phyloP scores from a whole-genome alignment of 306 rosid species.

The Medicago arabica region DNA sequence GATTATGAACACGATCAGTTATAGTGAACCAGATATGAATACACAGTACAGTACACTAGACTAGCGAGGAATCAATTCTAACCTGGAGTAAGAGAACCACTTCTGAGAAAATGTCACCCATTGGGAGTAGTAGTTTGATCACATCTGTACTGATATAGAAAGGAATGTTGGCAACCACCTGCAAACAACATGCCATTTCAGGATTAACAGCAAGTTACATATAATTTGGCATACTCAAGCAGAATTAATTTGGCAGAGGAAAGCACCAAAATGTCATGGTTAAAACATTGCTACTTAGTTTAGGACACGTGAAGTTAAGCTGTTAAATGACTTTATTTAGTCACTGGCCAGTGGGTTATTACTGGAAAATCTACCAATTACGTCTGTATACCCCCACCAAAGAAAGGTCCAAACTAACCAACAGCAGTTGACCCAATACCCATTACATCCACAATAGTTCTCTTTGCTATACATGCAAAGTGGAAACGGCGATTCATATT shows the following conservation, averaged over 20 bases:
- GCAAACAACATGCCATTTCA: slow-evolving; percentile 42
- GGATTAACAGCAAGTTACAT: slow-evolving; percentile 25
- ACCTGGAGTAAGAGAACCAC: slow-evolving; percentile 90
- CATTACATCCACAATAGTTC: slow-evolving; percentile 13
- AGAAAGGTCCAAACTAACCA: slow-evolving; percentile 8
- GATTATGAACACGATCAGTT: slow-evolving; percentile 6
- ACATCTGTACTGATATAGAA: slow-evolving; percentile 85
- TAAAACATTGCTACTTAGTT: slow-evolving; percentile 18
- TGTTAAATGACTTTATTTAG: slow-evolving; percentile 18
- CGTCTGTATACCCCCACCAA: not conserved
- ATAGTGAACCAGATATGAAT: not conserved
- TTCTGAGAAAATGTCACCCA: slow-evolving; percentile 91
- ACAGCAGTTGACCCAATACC: slow-evolving; percentile 3
- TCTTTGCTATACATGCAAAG: not conserved
- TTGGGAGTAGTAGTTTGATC: slow-evolving; percentile 84
- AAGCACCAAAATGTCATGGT: slow-evolving; percentile 21
- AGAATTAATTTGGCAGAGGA: slow-evolving; percentile 10
- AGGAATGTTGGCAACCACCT: slow-evolving; percentile 93
- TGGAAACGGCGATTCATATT: too few species aligned
- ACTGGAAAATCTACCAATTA: not conserved
- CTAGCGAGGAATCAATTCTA: slow-evolving; percentile 36
- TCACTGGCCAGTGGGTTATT: slow-evolving; percentile 13
- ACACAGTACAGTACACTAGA: not conserved
- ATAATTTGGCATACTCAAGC: slow-evolving; percentile 23
- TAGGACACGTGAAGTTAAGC: slow-evolving; percentile 18